Evolutionary conservation across 805 yeast species (phyloP), one percentile per base, ranked within the genome.

Genomic region (Pichia deserticola): DNA sequence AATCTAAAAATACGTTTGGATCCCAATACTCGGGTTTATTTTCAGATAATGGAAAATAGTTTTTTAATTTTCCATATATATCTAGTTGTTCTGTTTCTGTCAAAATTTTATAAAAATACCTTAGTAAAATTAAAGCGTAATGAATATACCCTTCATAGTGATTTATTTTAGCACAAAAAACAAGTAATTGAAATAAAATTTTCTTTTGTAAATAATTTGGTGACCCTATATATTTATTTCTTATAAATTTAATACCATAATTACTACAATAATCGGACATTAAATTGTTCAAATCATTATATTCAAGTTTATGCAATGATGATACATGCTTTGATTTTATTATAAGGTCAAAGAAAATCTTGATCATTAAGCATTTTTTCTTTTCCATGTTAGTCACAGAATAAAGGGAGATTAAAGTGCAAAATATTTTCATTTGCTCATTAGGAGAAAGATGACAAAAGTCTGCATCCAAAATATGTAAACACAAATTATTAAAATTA

Each of bases 351-450:
- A 90, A 65, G 33, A 89, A 65, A n/a, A 81, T 77, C 42, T 89
- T 75, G 4, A 89, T 64, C 37, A 86, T 74, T 53, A 90, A 80
- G 0, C 86, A 79, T 54, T 81, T 74, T 57, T 89, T 90, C 53
- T 97, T 72, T 10, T 60, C 49, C 59, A 85, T 73, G 1, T 81
- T 81, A 43, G 89, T 69, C 33, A 75, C 77, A 3, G 78, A 71
- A 62, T 83, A 89, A 1, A 87, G 67, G 3, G 79, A 61, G 0
- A 93, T 84, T 53, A 90, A 66, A 0, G 85, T 75, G 25, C 83
- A 74, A 61, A 84, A 83, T 0, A 89, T 74, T 40, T 77, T 70
- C 49, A 82, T 74, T 58, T 84, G 89, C 7, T 81, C 77, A 9
- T 67, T 58, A 1, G 78, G 55, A 11, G 75, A 69, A 63, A 84